Conservation (phyloP, 768 basidiomycete genomes). For the Leucocoprinus sp. region DNA sequence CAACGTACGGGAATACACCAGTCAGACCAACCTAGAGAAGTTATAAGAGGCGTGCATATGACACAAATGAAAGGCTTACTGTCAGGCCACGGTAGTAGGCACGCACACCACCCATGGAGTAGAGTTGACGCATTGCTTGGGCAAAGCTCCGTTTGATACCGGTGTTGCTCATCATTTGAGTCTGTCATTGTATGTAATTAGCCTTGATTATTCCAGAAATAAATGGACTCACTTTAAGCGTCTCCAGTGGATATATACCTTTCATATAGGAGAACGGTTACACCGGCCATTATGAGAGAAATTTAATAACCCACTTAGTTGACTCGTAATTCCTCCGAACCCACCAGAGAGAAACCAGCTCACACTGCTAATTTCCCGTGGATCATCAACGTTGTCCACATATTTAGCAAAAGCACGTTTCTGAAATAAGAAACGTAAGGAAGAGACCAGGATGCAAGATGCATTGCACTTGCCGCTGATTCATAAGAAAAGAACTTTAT, state of each 20-base stretch:
- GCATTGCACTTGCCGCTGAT: slow-evolving; percentile 58
- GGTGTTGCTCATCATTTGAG: slow-evolving; percentile 94
- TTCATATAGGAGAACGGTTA: slow-evolving; percentile 16
- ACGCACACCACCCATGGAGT: slow-evolving; percentile 67
- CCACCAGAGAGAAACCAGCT: slow-evolving; percentile 95
- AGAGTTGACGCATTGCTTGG: slow-evolving; percentile 63
- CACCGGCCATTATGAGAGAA: slow-evolving; percentile 7
- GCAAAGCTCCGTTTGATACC: slow-evolving; percentile 44
- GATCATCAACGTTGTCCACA: slow-evolving; percentile 85
- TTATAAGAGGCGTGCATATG: background rate
- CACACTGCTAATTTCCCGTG: slow-evolving; percentile 79
- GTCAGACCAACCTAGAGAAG: slow-evolving; percentile 74
- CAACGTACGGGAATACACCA: slow-evolving; percentile 87
- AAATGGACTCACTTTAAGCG: slow-evolving; percentile 60
- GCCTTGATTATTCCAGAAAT: slow-evolving; percentile 16
- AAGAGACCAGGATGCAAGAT: slow-evolving; percentile 7
- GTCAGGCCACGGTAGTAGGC: slow-evolving; percentile 89
- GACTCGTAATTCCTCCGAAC: slow-evolving; percentile 89
- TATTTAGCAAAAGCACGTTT: slow-evolving; percentile 93
- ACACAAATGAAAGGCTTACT: slow-evolving; percentile 35
- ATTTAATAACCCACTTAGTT: slow-evolving; percentile 57
- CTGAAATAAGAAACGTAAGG: slow-evolving; percentile 30
- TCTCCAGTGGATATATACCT: slow-evolving; percentile 98
- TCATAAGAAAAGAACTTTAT: slow-evolving; percentile 98
- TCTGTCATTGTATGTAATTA: slow-evolving; percentile 31